Evolutionary conservation across 1,139 yeast species (phyloP).

Genomic region (Yamadazyma atmosphaerica): DNA sequence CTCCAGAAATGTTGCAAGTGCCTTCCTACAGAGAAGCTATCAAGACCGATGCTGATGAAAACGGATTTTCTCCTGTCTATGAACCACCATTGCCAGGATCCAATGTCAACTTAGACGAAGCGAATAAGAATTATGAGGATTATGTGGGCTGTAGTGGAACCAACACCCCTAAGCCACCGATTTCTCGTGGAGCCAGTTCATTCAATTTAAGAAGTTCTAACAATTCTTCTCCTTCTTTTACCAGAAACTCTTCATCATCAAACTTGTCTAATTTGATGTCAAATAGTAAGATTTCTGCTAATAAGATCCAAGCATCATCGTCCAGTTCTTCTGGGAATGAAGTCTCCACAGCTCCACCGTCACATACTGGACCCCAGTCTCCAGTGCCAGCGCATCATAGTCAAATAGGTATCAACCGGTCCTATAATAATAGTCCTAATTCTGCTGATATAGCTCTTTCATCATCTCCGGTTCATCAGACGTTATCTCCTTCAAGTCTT

Average conservation of each 20-base stretch:
- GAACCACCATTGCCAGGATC: slow-evolving; percentile 54
- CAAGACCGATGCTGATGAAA: slow-evolving; percentile 47
- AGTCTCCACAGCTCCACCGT: background rate
- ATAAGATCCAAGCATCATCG: slow-evolving; percentile 6
- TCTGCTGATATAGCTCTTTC: background rate
- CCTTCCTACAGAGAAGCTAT: slow-evolving; percentile 85
- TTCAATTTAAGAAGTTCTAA: slow-evolving; percentile 22
- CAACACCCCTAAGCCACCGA: slow-evolving; percentile 4
- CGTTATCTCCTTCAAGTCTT: slow-evolving; percentile 9
- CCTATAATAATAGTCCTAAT: slow-evolving; percentile 1
- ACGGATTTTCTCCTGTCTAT: slow-evolving; percentile 64
- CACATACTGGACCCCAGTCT: background rate
- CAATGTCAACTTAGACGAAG: slow-evolving; percentile 30
- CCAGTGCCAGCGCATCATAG: background rate
- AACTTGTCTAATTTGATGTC: slow-evolving; percentile 3
- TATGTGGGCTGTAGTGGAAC: background rate
- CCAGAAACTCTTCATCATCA: slow-evolving; percentile 27
- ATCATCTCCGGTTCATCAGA: background rate
- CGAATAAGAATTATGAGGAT: slow-evolving; percentile 24
- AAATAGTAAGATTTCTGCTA: slow-evolving; percentile 13
- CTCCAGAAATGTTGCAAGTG: slow-evolving; percentile 53
- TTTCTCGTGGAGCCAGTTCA: slow-evolving; percentile 23
- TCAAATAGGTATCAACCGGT: background rate
- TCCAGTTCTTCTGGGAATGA: no score
- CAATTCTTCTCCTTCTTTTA: slow-evolving; percentile 29